Conservation (phyloP, 371 early-diverging fungal genomes). For the Mortierella sp. region DNA sequence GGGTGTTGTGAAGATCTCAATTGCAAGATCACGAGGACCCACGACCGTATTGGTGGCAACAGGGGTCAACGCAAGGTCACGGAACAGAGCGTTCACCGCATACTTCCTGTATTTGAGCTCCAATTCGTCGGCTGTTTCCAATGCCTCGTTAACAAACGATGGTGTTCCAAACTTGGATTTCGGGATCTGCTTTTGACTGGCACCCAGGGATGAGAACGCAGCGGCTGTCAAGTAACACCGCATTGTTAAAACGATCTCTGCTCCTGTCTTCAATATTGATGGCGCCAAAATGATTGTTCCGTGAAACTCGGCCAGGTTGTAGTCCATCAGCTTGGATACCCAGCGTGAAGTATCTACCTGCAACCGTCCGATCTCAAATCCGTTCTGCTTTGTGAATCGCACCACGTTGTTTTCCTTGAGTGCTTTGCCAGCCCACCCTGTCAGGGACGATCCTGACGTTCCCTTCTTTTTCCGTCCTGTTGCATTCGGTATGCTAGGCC, state of each 20-base stretch:
- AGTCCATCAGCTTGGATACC: conserved; percentile 62
- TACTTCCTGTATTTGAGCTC: conserved; percentile 53
- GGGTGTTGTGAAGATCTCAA: conserved; percentile 35
- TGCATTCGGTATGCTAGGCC: conserved; percentile 27
- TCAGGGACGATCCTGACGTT: conserved; percentile 12
- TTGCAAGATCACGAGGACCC: conserved; percentile 35
- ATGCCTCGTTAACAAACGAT: conserved; percentile 31
- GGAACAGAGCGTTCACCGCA: conserved; percentile 59
- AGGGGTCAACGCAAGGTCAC: conserved; percentile 56
- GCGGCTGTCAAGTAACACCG: conserved; percentile 55
- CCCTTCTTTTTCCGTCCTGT: conserved; percentile 31
- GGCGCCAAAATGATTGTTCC: conserved; percentile 59
- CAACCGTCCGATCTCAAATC: conserved; percentile 61
- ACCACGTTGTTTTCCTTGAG: conserved; percentile 61
- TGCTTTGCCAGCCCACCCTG: conserved; percentile 32
- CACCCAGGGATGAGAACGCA: conserved; percentile 50
- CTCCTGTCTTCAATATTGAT: conserved; percentile 55
- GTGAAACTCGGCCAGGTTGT: conserved; percentile 58
- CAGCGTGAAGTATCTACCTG: conserved; percentile 58
- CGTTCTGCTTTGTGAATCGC: conserved; percentile 56
- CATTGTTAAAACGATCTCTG: conserved; percentile 63
- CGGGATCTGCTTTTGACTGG: conserved; percentile 2
- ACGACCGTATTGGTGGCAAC: conserved; percentile 38
- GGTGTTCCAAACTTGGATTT: conserved; percentile 17
- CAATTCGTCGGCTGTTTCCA: conserved; percentile 47